Percentiles rank a stretch among this genome's conserved stretches.
These are phyloP conservation scores for Balansia obtecta DNA, from an alignment of 2,329 filamentous ascomycete genomes.

Conservation along the genomic window DNA sequence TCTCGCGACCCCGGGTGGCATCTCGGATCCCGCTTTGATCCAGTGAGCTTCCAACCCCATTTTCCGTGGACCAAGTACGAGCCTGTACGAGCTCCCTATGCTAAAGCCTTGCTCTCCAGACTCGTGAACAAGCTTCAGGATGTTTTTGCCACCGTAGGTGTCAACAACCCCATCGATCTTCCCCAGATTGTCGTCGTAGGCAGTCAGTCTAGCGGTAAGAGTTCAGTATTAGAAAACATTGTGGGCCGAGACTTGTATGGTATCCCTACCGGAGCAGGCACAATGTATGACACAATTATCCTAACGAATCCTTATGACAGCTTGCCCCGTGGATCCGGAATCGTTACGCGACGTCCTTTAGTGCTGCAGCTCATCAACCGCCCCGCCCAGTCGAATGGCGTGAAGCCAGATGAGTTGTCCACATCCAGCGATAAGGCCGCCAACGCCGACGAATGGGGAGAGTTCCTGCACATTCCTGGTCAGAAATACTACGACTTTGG, in stretches of 20 bases:
- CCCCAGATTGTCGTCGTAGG: constrained; percentile 97
- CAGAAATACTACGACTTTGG: constrained; percentile 98
- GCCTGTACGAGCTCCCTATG: neutral
- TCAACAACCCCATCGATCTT: constrained; percentile 98
- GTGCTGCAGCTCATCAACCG: constrained; percentile 98
- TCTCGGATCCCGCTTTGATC: constrained; percentile 55
- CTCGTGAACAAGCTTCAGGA: constrained; percentile 99
- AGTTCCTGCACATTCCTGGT: constrained; percentile 94
- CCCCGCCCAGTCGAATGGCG: constrained; percentile 61
- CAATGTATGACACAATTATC: neutral
- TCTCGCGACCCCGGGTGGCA: constrained; percentile 40
- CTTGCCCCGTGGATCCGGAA: constrained; percentile 91
- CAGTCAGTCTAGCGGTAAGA: constrained; percentile 98
- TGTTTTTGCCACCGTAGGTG: constrained; percentile 96
- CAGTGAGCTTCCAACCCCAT: constrained; percentile 30
- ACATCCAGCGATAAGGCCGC: constrained; percentile 69
- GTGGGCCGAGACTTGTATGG: constrained; percentile 96
- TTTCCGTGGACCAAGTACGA: neutral
- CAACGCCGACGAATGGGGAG: constrained; percentile 94
- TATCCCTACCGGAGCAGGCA: neutral
- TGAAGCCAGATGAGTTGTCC: constrained; percentile 51
- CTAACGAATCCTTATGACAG: constrained; percentile 32
- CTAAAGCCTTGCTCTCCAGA: constrained; percentile 23
- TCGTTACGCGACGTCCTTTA: constrained; percentile 89
- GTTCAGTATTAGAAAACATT: constrained; percentile 97